Percentiles rank a stretch among this genome's conserved stretches.
These are phyloP conservation scores for Phlyctochytrium planicorne DNA, from an alignment of 192 early-diverging fungal species.

Conservation along the genomic window DNA sequence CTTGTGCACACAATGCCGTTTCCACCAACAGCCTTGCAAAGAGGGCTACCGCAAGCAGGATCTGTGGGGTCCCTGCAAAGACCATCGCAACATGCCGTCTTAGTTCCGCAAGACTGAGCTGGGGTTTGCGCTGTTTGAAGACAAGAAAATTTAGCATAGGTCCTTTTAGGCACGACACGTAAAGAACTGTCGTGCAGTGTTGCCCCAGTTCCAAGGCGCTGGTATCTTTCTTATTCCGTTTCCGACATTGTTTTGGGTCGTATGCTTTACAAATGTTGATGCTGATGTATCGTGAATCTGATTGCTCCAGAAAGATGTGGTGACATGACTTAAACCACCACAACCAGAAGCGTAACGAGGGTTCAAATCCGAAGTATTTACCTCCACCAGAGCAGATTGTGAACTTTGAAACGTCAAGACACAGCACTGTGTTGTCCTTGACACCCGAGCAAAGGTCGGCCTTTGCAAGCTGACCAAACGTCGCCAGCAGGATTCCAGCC, in stretches of 20 bases:
- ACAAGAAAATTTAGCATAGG: neutral
- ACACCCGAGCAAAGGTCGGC: neutral
- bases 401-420: neutral
- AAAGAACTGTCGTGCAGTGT: too few relatives aligned
- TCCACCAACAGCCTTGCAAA: neutral
- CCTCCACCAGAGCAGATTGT: neutral
- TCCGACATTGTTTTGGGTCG: too few relatives aligned
- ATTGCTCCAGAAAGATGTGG: neutral
- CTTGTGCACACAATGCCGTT: neutral
- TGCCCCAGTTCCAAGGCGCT: too few relatives aligned
- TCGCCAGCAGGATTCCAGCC: neutral
- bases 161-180: too few relatives aligned
- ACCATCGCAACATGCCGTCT: neutral
- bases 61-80: neutral
- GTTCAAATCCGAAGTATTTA: too few relatives aligned
- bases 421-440: neutral
- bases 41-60: neutral
- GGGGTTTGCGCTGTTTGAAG: neutral
- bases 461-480: neutral
- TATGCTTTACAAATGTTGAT: too few relatives aligned
- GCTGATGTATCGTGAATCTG: too few relatives aligned
- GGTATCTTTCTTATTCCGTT: too few relatives aligned
- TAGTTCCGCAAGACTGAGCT: neutral
- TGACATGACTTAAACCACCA: neutral
- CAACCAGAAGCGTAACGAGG: neutral